These are phyloP conservation scores for Ciborinia camelliae DNA, from an alignment of 2,329 filamentous ascomycete genomes.

Conservation along the genomic window DNA sequence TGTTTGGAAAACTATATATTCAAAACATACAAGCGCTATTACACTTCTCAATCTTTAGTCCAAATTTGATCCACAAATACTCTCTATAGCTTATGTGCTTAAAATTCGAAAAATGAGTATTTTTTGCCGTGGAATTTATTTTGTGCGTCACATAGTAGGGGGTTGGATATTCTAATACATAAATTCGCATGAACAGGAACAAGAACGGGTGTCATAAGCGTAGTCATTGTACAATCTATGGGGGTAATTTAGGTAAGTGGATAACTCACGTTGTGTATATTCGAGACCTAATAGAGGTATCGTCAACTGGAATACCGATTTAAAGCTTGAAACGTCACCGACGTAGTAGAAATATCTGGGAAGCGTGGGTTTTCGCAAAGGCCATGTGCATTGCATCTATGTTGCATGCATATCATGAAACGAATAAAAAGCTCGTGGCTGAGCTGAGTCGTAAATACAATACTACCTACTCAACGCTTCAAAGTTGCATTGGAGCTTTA, in stretches of 20 bases:
- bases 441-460: too few species aligned
- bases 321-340: neutral
- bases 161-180: neutral
- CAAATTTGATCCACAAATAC: too few species aligned
- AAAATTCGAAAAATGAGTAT: too few species aligned
- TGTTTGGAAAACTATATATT: too few species aligned
- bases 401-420: neutral
- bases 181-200: neutral
- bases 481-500: neutral
- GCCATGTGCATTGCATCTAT: neutral
- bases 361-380: neutral
- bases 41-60: too few species aligned
- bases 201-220: neutral
- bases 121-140: too few species aligned
- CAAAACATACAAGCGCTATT: too few species aligned
- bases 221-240: neutral
- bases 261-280: neutral
- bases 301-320: neutral
- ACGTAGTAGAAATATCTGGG: neutral
- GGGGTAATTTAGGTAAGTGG: neutral
- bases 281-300: neutral
- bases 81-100: too few species aligned
- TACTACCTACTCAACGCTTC: too few species aligned
- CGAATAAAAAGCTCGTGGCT: neutral
- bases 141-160: too few species aligned